Conservation (phyloP, 345 rosid genomes). For the Excoecaria cochinchinensis region DNA sequence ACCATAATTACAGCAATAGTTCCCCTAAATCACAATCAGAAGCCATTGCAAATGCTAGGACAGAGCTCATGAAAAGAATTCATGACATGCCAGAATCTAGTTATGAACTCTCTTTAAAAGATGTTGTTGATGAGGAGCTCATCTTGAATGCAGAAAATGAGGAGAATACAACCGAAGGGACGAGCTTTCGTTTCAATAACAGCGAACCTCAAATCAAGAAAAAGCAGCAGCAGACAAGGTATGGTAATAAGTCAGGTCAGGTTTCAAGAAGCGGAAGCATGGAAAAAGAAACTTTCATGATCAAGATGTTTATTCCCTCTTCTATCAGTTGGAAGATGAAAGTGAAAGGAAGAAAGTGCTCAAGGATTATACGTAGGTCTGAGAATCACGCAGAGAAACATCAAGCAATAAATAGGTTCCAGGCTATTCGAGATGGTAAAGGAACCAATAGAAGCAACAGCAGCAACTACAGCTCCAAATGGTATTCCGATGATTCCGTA, state of each 20-base stretch:
- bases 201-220: conserved; percentile 13
- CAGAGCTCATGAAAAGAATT: conserved; percentile 57
- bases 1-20: conserved; percentile 24
- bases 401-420: no score
- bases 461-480: no score
- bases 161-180: not conserved
- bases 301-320: conserved; percentile 48
- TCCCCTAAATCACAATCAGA: conserved; percentile 25
- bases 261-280: conserved; percentile 39
- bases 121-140: conserved; percentile 43
- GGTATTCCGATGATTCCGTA: no score
- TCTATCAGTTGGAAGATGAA: conserved; percentile 30
- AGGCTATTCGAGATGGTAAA: no score
- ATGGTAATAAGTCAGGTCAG: conserved; percentile 6
- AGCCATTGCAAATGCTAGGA: conserved; percentile 46
- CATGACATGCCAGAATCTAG: conserved; percentile 43
- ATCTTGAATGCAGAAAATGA: not conserved
- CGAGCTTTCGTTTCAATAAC: conserved; percentile 10
- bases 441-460: no score
- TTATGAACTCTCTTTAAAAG: conserved; percentile 58
- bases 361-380: no score
- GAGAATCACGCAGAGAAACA: no score
- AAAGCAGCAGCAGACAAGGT: conserved; percentile 13
- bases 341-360: conserved; percentile 7
- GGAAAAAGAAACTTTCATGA: conserved; percentile 44